Evolutionary conservation across 352 stramenopile species (phyloP), one percentile per base, ranked within the genome.

Genomic region (Albugo candida): DNA sequence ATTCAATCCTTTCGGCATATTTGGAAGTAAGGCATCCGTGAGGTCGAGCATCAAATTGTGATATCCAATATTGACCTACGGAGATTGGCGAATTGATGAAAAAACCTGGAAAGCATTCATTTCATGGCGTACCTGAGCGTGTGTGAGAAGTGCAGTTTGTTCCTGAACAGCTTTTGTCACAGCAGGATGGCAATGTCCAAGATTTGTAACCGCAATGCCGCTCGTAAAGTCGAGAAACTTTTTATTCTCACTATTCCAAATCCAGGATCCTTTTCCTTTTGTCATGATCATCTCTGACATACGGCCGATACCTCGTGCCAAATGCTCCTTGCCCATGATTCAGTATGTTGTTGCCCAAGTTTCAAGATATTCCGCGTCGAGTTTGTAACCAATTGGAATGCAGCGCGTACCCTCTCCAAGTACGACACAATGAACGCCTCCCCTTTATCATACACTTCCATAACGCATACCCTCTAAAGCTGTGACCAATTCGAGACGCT

Each of bases 161-260:
- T 92, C 70, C 59, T 95, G 82, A 44, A 92, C 70, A 14, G 89
- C 89, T 20, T 81, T 58, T 18, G 94, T 70, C 19, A 97, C 79
- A 49, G 73, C 76, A 16, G 89, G 85, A 64, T 97, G 89, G 53
- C 76, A 94, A 60, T 97, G 86, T 41, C 89, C 89, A 34, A 93
- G 72, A 54, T 80, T 95, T 6, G 81, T 85, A 19, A 97, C 86
- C 49, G 81, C 86, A 56, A 96, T 96, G 47, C 86, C 89, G 48
- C 72, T 92, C 17, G 84, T 93, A 53, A 97, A 94, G 64, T 97
- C 89, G 41, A 94, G 64, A 40, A 88, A 57, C 63, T 88, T 94
- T 57, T 79, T 66, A 46, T 83, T 70, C 54, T 95, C 81, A 42
- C 67, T 55, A 18, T 81, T 95, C 60, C 64, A 88, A 53, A 96